Conservation (phyloP, 1,284 basidiomycete species). For the Wallemia ichthyophaga region DNA sequence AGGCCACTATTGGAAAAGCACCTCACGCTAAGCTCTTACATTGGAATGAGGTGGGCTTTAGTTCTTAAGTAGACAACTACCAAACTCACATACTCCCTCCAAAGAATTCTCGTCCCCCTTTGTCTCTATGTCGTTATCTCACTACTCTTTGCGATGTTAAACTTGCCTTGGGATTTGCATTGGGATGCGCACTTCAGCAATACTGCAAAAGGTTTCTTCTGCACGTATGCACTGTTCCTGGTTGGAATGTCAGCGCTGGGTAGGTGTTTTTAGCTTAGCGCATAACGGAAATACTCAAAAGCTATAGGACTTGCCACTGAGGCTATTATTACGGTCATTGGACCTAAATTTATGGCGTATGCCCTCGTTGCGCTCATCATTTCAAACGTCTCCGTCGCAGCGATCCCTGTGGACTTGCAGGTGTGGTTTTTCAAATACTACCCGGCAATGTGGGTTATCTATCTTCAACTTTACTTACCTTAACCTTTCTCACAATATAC, state of each 20-base stretch:
- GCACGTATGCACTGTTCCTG: slow-evolving; percentile 43
- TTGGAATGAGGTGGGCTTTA: background rate
- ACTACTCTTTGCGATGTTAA: slow-evolving; percentile 32
- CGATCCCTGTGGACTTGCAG: slow-evolving; percentile 32
- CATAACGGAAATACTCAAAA: too few species aligned
- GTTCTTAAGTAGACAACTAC: too few species aligned
- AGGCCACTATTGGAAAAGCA: background rate
- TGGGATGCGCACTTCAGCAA: slow-evolving; percentile 15
- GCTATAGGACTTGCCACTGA: background rate
- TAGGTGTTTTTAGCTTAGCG: slow-evolving; percentile 5
- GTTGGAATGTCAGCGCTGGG: slow-evolving; percentile 13
- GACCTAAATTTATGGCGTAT: slow-evolving; percentile 15
- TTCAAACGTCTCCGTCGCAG: slow-evolving; percentile 23
- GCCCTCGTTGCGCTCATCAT: slow-evolving; percentile 25
- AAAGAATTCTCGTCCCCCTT: slow-evolving; percentile 23
- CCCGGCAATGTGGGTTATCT: background rate
- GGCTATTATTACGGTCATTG: slow-evolving; percentile 13
- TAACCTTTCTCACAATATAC: slow-evolving; percentile 27
- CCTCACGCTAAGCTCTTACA: background rate
- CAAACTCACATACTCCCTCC: too few species aligned
- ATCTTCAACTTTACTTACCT: background rate
- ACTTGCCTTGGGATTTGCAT: slow-evolving; percentile 28
- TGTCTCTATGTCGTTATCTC: slow-evolving; percentile 29
- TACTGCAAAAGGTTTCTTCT: slow-evolving; percentile 27
- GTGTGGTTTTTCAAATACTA: slow-evolving; percentile 15